A percentile compares a stretch with the other conserved stretches of the same genome.
phyloP scores from a whole-genome alignment of 805 yeast genomes.

The Yamadazyma nakazawae region DNA sequence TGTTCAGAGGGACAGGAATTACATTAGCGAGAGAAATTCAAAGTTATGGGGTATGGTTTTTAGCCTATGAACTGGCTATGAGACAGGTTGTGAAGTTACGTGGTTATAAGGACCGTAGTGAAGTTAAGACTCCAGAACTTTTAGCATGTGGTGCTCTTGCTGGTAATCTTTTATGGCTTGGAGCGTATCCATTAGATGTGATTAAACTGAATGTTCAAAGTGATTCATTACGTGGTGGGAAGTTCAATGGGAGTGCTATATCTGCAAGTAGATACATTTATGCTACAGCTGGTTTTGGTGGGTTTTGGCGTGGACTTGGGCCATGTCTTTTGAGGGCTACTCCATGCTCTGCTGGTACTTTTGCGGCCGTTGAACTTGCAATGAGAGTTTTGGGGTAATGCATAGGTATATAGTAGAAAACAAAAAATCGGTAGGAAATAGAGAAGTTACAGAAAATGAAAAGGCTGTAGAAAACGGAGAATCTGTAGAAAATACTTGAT shows the following conservation, averaged over 20 bases:
- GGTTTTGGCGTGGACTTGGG: slow-evolving; percentile 61
- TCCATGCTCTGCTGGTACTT: slow-evolving; percentile 71
- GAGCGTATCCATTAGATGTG: slow-evolving; percentile 53
- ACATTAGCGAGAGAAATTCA: slow-evolving; percentile 61
- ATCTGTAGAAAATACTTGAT: too few relatives aligned
- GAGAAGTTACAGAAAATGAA: too few relatives aligned
- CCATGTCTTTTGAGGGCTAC: slow-evolving; percentile 60
- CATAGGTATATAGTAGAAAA: neutral
- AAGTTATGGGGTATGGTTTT: slow-evolving; percentile 74
- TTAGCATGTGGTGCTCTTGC: slow-evolving; percentile 60
- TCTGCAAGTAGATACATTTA: slow-evolving; percentile 40
- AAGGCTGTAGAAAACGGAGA: too few relatives aligned
- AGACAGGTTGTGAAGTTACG: slow-evolving; percentile 30
- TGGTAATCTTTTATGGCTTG: slow-evolving; percentile 65
- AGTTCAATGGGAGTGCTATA: slow-evolving; percentile 38
- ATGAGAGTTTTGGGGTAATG: slow-evolving; percentile 50
- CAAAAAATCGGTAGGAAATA: too few relatives aligned
- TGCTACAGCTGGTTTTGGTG: slow-evolving; percentile 42
- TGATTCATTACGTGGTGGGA: slow-evolving; percentile 46
- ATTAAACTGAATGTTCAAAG: slow-evolving; percentile 52
- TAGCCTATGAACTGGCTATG: slow-evolving; percentile 59
- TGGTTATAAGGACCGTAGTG: slow-evolving; percentile 39
- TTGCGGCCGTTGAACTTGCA: slow-evolving; percentile 71
- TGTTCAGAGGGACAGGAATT: slow-evolving; percentile 53
- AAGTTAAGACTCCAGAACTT: slow-evolving; percentile 54